Base-by-base conservation (phyloP, 1,284 basidiomycete species). In the Tremellales sp. region DNA sequence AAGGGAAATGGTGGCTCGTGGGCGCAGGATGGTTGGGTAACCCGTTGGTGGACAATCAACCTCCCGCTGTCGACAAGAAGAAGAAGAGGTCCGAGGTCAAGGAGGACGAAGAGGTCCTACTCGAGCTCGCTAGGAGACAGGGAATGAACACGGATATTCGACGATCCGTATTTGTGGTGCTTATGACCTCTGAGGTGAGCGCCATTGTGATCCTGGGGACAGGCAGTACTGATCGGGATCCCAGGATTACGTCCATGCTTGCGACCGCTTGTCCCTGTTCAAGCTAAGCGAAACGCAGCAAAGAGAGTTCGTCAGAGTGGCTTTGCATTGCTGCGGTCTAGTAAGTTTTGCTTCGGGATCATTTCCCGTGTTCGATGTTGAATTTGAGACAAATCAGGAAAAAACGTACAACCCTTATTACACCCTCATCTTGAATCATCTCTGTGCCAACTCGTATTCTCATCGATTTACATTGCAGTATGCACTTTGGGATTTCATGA, bases 111-210 rank as follows among this genome's bases (percentile, higher is more conserved):
- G 79, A 77, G 40, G 74, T 77, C 10, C 74, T 98, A 27, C 60
- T 86, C 27, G 85, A 84, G 54, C 77, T 97, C 12, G 94, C 94
- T 1, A 79, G 83, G 54, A 85, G 84, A 64, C 95, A 98, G 66
- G 95, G 95, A 19, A 98, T 99, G 94, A 98, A 98, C 67, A 97
- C 94, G 0, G 93, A 97, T 56, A 85, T 97, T 26, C 80, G 94
- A 28, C 78, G 91, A 46, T 84, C 83, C 49, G 84, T 97, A 40
- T 99, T 99, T 62, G 81, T 93, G 25, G 85, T 92, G 13, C 75
- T 99, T 27, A 90, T 98, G 85, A 92, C 87, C 58, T 87, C 86
- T 60, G 88, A 93, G 66, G 90, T 92, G 63, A 59, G 82, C 72
- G 18, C 36, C 33, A 19, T 16, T 36, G 19, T 13, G 24, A 34